A percentile compares a stretch with the other conserved stretches of the same genome.
phyloP scores from a whole-genome alignment of 768 basidiomycete genomes.

The Russula vinacea region DNA sequence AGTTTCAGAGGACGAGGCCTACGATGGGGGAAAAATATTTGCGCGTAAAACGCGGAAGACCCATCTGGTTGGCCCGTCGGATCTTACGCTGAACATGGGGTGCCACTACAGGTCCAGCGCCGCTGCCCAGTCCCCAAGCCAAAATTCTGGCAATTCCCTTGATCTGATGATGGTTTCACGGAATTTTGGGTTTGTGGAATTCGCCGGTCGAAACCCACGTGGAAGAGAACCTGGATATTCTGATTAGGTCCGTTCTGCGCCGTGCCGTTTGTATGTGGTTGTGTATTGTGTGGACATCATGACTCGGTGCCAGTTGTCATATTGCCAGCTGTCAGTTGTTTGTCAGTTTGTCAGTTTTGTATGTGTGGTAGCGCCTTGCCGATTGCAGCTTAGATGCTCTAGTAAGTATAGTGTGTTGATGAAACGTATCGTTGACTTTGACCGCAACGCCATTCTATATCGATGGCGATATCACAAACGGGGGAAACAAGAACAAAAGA shows the following conservation, averaged over 20 bases:
- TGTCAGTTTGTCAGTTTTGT: background rate
- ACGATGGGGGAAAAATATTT: background rate
- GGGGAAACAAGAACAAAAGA: background rate
- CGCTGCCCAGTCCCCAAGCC: background rate
- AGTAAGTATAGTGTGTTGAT: background rate
- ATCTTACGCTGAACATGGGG: background rate
- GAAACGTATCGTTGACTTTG: background rate
- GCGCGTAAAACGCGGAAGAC: slow-evolving; percentile 9
- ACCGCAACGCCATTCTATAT: background rate
- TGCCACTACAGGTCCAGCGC: background rate
- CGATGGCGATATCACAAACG: background rate
- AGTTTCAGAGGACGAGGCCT: background rate
- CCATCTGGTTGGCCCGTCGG: background rate
- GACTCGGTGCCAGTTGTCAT: background rate
- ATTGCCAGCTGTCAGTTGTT: background rate
- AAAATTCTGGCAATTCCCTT: background rate
- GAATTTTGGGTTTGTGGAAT: no score
- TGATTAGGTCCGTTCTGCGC: background rate
- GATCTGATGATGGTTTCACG: background rate
- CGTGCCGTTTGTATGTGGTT: background rate
- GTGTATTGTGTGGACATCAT: background rate
- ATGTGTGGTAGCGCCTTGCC: background rate
- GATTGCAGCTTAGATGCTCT: background rate
- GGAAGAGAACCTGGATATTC: no score
- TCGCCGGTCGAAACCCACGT: no score